A percentile compares a stretch with the other conserved stretches of the same genome.
Evolutionary conservation across 805 yeast species (phyloP).

Genomic region (Barnettozyma vustinii): DNA sequence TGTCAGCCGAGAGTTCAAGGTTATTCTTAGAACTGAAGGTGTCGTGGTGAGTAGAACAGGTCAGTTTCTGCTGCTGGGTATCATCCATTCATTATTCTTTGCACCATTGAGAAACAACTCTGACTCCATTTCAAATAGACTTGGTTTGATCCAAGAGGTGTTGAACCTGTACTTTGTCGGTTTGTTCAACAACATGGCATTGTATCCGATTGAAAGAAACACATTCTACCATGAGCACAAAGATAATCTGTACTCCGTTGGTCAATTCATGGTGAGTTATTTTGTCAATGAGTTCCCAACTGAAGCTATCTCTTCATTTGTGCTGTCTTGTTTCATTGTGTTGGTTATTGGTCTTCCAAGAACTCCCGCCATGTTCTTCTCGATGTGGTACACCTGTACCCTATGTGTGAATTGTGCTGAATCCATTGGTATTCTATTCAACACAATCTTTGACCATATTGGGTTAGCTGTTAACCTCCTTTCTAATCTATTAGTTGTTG

Average conservation of each 20-base stretch:
- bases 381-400: conserved; percentile 48
- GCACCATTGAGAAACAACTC: conserved; percentile 45
- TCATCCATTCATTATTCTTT: conserved; percentile 63
- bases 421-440: conserved; percentile 71
- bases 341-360: conserved; percentile 69
- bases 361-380: conserved; percentile 58
- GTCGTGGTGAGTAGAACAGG: conserved; percentile 57
- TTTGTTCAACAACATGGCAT: conserved; percentile 68
- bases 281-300: conserved; percentile 61
- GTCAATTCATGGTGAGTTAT: conserved; percentile 59
- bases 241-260: conserved; percentile 63
- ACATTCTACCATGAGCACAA: conserved; percentile 74
- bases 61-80: conserved; percentile 59
- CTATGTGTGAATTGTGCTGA: conserved; percentile 71
- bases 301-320: conserved; percentile 51
- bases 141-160: conserved; percentile 74
- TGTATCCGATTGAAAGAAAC: conserved; percentile 69
- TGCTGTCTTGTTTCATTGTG: conserved; percentile 58
- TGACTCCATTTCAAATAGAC: conserved; percentile 55
- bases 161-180: conserved; percentile 74
- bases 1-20: conserved; percentile 29
- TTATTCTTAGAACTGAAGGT: conserved; percentile 47
- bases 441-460: conserved; percentile 61
- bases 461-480: conserved; percentile 74
- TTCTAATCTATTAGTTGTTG: conserved; percentile 56